Evolutionary conservation across 2,329 filamentous ascomycete genomes (phyloP).

Genomic region (Coniella vitis): DNA sequence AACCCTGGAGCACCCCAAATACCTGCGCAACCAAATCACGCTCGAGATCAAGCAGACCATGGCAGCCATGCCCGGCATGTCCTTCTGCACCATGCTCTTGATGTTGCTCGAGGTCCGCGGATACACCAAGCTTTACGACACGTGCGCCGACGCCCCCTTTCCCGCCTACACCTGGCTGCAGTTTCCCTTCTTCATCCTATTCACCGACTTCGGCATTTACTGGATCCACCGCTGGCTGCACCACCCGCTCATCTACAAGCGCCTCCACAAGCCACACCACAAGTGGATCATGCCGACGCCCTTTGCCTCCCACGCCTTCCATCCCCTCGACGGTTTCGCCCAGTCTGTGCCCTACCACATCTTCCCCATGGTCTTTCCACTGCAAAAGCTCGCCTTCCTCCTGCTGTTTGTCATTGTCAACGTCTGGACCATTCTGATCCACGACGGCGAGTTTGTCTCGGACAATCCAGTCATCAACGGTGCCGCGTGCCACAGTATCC

Average conservation of each 20-base stretch:
- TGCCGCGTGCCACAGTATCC: conserved; percentile 87
- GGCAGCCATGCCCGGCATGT: conserved; percentile 72
- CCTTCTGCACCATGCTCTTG: conserved; percentile 70
- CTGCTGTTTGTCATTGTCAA: conserved; percentile 87
- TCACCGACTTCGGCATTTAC: conserved; percentile 88
- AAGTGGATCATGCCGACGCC: conserved; percentile 99
- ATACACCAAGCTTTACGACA: conserved; percentile 81
- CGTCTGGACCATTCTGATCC: conserved; percentile 93
- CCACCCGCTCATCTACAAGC: conserved; percentile 75
- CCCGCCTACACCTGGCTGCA: conserved; percentile 72
- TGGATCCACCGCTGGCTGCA: conserved; percentile 85
- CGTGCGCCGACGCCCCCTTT: conserved; percentile 66
- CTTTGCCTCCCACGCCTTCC: conserved; percentile 88
- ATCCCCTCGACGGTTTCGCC: conserved; percentile 83
- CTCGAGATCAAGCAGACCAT: conserved; percentile 81
- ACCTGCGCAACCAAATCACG: conserved; percentile 85
- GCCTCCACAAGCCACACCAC: conserved; percentile 93
- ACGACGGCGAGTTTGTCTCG: conserved; percentile 90
- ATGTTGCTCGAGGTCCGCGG: conserved; percentile 81
- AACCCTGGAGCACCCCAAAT: conserved; percentile 84
- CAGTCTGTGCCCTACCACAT: conserved; percentile 90
- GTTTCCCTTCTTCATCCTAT: conserved; percentile 81
- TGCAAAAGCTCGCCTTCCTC: conserved; percentile 86
- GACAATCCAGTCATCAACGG: conserved; percentile 91
- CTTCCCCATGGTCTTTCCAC: conserved; percentile 86